Evolutionary conservation across 164 flowering plant genomes (phyloP), one percentile per base, ranked within the genome.

Genomic region (Akebia trifoliata): DNA sequence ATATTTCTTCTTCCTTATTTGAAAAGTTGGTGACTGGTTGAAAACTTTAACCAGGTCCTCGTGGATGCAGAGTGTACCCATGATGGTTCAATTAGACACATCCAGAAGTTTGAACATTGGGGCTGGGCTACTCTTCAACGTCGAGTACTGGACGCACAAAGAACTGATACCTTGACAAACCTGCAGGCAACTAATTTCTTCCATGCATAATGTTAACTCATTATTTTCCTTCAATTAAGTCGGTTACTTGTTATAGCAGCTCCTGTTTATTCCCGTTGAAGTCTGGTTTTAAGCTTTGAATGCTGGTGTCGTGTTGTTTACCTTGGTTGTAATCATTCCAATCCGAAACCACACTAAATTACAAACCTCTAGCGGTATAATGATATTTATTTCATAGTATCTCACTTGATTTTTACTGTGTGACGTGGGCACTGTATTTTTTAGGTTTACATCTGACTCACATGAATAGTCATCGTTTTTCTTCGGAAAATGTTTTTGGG

Each of bases 1-100:
- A 1, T 51, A 28, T 34, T 49, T 43, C 35, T 55, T n/a, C n/a
- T n/a, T n/a, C n/a, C 20, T 44, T 29, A 20, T 37, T 61, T 14
- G 24, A 20, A 21, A 50, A n/a, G 29, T 34, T 61, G 35, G 30
- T 53, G 12, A 39, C 20, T 50, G 25, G 28, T 36, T 30, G 62
- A 38, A n/a, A 50, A 56, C 37, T 58, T 35, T 54, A 51, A 50
- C 71, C 76, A 89, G 96, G 95, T 92, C 44, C 94, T 93, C 37
- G 97, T 93, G 64, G 98, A 93, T 80, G 98, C 98, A 32, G 98
- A 93, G 54, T 93, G 97, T 72, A 93, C 98, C n/a, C 98, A 93
- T 78, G 98, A 93, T 77, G 97, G 97, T 14, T 93, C 97, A 59
- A 68, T 93, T 37, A 84, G 57, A 62, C 98, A 93, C 74, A 73